Evolutionary conservation across 768 basidiomycete genomes (phyloP).

Genomic region (Kwoniella mangroviensis): DNA sequence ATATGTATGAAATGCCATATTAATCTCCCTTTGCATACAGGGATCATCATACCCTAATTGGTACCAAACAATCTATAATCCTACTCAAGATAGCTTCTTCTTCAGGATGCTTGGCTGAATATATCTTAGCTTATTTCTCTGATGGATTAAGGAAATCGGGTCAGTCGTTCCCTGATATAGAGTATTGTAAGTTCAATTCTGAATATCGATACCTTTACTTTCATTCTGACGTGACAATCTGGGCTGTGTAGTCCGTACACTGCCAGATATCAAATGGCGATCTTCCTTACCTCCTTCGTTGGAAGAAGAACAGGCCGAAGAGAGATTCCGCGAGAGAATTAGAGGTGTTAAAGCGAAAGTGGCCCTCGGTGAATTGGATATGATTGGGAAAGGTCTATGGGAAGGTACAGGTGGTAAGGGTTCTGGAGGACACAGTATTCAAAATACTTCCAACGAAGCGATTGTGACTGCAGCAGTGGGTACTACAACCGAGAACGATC

Average conservation of each 20-base stretch:
- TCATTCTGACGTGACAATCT: not conserved
- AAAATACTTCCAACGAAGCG: not conserved
- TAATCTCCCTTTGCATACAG: not conserved
- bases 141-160: conserved; percentile 18
- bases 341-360: conserved; percentile 29
- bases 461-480: not conserved
- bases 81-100: conserved; percentile 10
- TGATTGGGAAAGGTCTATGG: conserved; percentile 20
- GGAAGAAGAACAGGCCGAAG: conserved; percentile 18
- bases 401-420: not conserved
- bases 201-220: not conserved
- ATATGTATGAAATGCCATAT: not conserved
- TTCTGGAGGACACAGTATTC: too few species aligned
- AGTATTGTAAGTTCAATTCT: conserved; percentile 10
- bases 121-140: conserved; percentile 1
- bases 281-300: conserved; percentile 19
- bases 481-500: not conserved
- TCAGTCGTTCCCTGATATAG: conserved; percentile 15
- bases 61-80: conserved; percentile 8
- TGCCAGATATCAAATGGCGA: conserved; percentile 31
- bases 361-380: conserved; percentile 30
- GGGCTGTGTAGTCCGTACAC: conserved; percentile 19
- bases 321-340: conserved; percentile 20
- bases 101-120: not conserved
- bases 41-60: conserved; percentile 4